Evolutionary conservation across 2,329 filamentous ascomycete species (phyloP).

Genomic region (Xylariaceae sp.): DNA sequence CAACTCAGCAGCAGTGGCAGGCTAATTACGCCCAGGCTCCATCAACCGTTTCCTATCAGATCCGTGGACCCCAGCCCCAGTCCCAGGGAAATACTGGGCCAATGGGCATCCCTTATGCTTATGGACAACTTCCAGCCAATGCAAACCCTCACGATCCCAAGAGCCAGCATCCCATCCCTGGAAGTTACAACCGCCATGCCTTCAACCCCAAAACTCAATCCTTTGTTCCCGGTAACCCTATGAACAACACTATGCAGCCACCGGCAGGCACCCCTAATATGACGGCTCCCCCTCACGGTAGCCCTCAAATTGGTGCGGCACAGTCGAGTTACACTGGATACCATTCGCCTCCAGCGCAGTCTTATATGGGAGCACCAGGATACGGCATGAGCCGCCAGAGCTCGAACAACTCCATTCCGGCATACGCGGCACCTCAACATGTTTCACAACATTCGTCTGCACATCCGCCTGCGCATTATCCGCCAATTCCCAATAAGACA

Average conservation of each 20-base stretch:
- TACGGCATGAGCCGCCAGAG: slow-evolving; percentile 54
- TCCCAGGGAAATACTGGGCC: slow-evolving; percentile 22
- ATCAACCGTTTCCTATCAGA: slow-evolving; percentile 25
- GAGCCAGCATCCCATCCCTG: slow-evolving; percentile 75
- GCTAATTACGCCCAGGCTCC: slow-evolving; percentile 26
- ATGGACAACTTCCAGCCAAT: slow-evolving; percentile 69
- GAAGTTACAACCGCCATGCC: slow-evolving; percentile 74
- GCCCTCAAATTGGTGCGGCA: slow-evolving; percentile 48
- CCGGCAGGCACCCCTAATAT: slow-evolving; percentile 46
- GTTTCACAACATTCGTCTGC: slow-evolving; percentile 37
- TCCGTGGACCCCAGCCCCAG: slow-evolving; percentile 27
- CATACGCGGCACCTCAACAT: slow-evolving; percentile 42
- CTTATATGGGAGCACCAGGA: slow-evolving; percentile 40
- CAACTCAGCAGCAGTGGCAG: slow-evolving; percentile 35
- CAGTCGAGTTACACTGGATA: slow-evolving; percentile 47
- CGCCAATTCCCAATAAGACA: slow-evolving; percentile 44
- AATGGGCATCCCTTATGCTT: slow-evolving; percentile 59
- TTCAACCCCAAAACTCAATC: slow-evolving; percentile 95
- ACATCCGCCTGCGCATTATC: slow-evolving; percentile 39
- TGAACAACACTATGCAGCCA: slow-evolving; percentile 42
- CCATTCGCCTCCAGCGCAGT: slow-evolving; percentile 42
- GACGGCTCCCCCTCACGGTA: slow-evolving; percentile 43
- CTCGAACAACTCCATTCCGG: slow-evolving; percentile 49
- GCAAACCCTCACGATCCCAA: slow-evolving; percentile 66
- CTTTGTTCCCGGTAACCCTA: slow-evolving; percentile 66